These are phyloP conservation scores for Scedosporium minutisporum DNA, from an alignment of 2,329 filamentous ascomycete species.

Conservation along the genomic window DNA sequence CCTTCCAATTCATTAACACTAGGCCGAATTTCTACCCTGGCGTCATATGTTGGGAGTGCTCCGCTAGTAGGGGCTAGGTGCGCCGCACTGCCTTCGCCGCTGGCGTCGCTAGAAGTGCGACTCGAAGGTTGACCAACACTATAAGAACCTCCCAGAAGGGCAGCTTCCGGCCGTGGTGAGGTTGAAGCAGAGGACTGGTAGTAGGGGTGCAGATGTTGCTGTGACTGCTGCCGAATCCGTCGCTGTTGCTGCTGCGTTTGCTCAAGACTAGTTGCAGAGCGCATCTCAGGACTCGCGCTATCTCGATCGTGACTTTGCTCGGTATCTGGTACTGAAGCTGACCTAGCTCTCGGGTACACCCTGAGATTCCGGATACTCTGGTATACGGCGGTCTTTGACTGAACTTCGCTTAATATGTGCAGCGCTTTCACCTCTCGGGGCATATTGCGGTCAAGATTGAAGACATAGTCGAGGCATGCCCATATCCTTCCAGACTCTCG, in stretches of 20 bases:
- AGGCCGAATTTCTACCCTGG: slow-evolving; percentile 5
- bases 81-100: slow-evolving; percentile 6
- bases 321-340: neutral
- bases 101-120: neutral
- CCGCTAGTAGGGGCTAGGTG: neutral
- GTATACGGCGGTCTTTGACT: slow-evolving; percentile 45
- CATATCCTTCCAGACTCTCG: slow-evolving; percentile 58
- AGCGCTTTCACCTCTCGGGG: slow-evolving; percentile 47
- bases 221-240: neutral
- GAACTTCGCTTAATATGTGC: slow-evolving; percentile 51
- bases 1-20: slow-evolving; percentile 29
- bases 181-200: neutral
- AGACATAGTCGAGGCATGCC: slow-evolving; percentile 63
- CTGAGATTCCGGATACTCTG: slow-evolving; percentile 29
- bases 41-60: neutral
- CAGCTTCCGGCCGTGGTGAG: neutral
- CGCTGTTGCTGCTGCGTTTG: neutral
- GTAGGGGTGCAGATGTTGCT: neutral
- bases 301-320: neutral
- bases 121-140: slow-evolving; percentile 8
- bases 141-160: neutral
- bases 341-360: neutral
- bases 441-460: slow-evolving; percentile 45
- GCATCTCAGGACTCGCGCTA: neutral
- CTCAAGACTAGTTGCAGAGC: neutral